A percentile compares a stretch with the other conserved stretches of the same genome.
These are phyloP conservation scores for Blastomyces gilchristii DNA, from an alignment of 2,329 filamentous ascomycete genomes.

Conservation along the genomic window DNA sequence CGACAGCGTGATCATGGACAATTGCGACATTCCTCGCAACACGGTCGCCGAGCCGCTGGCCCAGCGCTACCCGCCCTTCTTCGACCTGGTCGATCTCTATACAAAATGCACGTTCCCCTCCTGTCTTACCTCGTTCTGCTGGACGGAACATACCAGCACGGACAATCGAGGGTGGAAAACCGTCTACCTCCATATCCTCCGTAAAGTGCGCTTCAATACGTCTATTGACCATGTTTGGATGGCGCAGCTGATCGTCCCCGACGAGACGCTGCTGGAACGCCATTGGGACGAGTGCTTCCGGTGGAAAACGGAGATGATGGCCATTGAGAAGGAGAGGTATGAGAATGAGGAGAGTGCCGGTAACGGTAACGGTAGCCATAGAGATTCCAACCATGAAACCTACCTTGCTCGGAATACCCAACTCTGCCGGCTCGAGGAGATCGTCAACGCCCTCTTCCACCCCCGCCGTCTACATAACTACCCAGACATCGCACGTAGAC, in stretches of 20 bases:
- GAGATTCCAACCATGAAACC: background rate
- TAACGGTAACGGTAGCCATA: background rate
- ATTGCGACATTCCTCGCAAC: conserved; percentile 1
- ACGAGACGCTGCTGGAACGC: conserved; percentile 3
- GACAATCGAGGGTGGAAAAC: conserved; percentile 9
- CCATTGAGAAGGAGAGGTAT: conserved; percentile 10
- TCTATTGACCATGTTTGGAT: conserved; percentile 5
- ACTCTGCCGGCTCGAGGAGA: conserved; percentile 4
- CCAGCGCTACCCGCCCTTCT: conserved; percentile 1
- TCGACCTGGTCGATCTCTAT: conserved; percentile 1
- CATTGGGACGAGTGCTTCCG: conserved; percentile 11
- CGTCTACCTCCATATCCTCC: conserved; percentile 10
- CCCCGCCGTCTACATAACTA: background rate
- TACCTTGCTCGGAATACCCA: background rate
- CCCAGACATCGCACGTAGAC: background rate
- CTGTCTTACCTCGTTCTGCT: conserved; percentile 11
- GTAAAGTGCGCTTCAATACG: conserved; percentile 3
- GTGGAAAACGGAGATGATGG: conserved; percentile 11
- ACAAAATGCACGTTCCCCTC: conserved; percentile 10
- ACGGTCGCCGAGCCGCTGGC: background rate
- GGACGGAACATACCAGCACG: conserved; percentile 6
- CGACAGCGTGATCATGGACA: conserved; percentile 8
- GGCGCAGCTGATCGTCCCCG: conserved; percentile 9
- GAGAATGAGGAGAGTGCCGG: background rate
- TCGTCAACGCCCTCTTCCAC: conserved; percentile 1